A percentile compares a stretch with the other conserved stretches of the same genome.
phyloP scores from a whole-genome alignment of 352 stramenopile species.

The Blastocystis sp. region DNA sequence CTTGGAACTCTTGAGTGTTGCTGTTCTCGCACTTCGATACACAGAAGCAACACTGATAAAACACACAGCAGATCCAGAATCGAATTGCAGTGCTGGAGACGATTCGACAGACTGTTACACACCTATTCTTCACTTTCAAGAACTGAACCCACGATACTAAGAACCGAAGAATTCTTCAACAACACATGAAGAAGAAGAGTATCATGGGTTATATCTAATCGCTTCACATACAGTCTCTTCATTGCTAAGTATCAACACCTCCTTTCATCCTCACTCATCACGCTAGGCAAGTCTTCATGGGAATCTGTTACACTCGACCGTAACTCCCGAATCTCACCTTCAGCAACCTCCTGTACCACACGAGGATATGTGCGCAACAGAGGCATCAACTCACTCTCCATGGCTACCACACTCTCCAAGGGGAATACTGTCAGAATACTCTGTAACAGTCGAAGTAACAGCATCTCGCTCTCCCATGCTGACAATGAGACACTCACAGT shows the following conservation, averaged over 20 bases:
- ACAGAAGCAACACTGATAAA: not conserved
- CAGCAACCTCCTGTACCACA: not conserved
- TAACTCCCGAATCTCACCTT: not conserved
- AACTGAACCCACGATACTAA: not conserved
- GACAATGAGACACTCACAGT: not conserved
- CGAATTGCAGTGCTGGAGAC: not conserved
- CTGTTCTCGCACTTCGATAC: not conserved
- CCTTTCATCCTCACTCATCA: not conserved
- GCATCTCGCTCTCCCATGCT: not conserved
- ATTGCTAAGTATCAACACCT: not conserved
- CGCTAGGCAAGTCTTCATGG: not conserved
- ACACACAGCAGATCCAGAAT: not conserved
- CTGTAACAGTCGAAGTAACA: not conserved
- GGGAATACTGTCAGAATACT: not conserved
- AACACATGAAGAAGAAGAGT: not conserved
- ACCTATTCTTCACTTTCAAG: not conserved
- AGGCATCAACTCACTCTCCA: conserved; percentile 2
- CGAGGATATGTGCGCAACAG: not conserved
- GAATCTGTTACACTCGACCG: not conserved
- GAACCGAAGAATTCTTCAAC: not conserved
- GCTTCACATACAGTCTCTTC: not conserved
- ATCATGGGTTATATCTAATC: not conserved
- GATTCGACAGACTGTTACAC: not conserved
- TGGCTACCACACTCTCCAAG: not conserved
- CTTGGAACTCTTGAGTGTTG: not conserved